A percentile compares a stretch with the other conserved stretches of the same genome.
These are phyloP conservation scores for Puccinia novopanici DNA, from an alignment of 1,284 basidiomycete genomes.

Conservation along the genomic window DNA sequence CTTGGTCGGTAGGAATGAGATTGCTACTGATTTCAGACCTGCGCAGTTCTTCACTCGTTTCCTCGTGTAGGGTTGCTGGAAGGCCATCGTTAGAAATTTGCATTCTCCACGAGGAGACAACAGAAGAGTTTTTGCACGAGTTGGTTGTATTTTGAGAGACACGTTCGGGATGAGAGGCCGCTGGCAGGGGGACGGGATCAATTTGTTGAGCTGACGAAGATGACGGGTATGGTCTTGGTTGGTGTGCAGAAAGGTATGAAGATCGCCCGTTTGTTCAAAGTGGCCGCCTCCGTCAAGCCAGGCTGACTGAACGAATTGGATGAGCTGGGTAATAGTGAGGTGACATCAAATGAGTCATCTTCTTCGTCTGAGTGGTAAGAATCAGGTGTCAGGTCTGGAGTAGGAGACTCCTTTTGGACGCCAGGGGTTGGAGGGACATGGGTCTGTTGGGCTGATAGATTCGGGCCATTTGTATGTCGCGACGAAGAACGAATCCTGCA, in stretches of 20 bases:
- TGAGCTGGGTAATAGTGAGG: background rate
- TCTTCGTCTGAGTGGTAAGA: background rate
- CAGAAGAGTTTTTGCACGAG: background rate
- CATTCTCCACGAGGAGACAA: background rate
- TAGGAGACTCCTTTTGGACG: background rate
- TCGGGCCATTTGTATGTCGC: too few relatives aligned
- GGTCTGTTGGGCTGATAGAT: background rate
- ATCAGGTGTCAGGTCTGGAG: background rate
- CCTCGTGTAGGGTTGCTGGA: background rate
- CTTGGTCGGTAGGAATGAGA: background rate
- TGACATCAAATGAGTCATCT: slow-evolving; percentile 3
- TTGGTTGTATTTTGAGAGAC: background rate
- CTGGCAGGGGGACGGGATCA: slow-evolving; percentile 5
- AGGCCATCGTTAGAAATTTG: background rate
- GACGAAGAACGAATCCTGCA: too few relatives aligned
- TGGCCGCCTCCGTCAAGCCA: background rate
- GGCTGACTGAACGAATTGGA: background rate
- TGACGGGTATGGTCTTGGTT: slow-evolving; percentile 3
- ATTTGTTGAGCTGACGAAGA: background rate
- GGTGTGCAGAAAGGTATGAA: background rate
- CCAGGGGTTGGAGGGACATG: too few relatives aligned
- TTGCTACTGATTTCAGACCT: background rate
- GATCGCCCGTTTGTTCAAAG: background rate
- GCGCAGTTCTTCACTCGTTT: background rate
- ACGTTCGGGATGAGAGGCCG: background rate